These are phyloP conservation scores for Apiotrichum montevideense DNA, from an alignment of 1,284 basidiomycete species.

Conservation along the genomic window DNA sequence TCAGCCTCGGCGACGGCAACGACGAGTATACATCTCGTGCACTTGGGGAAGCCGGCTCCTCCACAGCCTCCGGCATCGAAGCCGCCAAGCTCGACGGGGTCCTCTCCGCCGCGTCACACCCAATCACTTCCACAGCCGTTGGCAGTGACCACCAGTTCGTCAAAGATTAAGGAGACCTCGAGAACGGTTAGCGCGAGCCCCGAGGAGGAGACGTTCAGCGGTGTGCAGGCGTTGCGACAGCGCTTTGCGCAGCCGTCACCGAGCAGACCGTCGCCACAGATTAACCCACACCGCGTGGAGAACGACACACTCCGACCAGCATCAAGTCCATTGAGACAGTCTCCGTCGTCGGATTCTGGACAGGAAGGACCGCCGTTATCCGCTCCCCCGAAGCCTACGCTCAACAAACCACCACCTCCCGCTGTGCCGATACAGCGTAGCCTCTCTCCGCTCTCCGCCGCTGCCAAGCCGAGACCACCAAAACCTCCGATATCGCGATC, in stretches of 20 bases:
- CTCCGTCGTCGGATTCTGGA: no score
- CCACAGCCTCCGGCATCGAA: neutral
- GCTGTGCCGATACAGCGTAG: no score
- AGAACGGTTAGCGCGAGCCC: neutral
- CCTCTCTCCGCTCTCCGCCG: no score
- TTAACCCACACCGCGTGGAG: no score
- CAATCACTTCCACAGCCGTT: neutral
- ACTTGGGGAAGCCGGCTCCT: neutral
- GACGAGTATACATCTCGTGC: neutral
- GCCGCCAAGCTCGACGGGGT: neutral
- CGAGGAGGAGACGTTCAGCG: no score
- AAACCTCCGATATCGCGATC: neutral
- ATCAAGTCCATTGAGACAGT: no score
- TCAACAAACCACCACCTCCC: no score
- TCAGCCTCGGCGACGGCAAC: neutral
- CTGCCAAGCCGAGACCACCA: neutral
- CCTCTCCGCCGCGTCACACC: neutral
- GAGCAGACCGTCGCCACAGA: neutral
- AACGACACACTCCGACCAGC: no score
- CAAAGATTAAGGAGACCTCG: neutral
- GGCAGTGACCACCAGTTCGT: neutral
- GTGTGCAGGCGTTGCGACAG: conserved; percentile 26
- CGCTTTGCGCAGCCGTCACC: conserved; percentile 11
- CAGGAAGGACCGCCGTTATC: no score
- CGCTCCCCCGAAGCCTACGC: no score